Percentiles rank a stretch among this genome's conserved stretches.
Evolutionary conservation across 2,329 filamentous ascomycete species (phyloP).

Genomic region (Diaporthe citriasiana): DNA sequence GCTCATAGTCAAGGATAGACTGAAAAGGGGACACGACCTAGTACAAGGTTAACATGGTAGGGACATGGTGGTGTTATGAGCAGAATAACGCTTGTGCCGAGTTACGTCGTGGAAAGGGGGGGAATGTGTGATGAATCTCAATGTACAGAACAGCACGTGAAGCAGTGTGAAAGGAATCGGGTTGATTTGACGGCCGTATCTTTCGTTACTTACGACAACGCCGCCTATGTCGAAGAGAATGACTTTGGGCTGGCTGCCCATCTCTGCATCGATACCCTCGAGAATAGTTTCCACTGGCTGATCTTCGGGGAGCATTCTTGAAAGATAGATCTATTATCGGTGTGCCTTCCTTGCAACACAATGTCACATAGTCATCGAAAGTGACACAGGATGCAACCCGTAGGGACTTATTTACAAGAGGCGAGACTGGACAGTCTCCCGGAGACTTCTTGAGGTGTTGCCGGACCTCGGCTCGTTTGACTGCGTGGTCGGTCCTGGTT

Average conservation of each 20-base stretch:
- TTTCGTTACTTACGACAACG: conserved; percentile 84
- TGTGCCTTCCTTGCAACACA: background rate
- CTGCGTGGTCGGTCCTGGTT: background rate
- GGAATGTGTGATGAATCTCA: background rate
- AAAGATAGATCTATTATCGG: background rate
- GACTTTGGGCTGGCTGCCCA: conserved; percentile 74
- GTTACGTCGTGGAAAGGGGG: background rate
- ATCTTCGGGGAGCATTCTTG: conserved; percentile 45
- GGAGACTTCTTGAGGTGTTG: background rate
- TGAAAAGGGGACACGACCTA: conserved; percentile 94
- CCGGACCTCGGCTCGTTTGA: conserved; percentile 24
- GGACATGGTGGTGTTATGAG: background rate
- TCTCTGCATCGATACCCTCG: conserved; percentile 52
- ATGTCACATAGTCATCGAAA: background rate
- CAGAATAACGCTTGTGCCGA: background rate
- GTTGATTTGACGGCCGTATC: no score
- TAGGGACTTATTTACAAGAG: background rate
- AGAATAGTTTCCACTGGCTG: conserved; percentile 50
- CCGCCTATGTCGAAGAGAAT: conserved; percentile 96
- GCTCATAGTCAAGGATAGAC: conserved; percentile 92
- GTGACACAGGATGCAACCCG: background rate
- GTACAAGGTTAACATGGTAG: conserved; percentile 43
- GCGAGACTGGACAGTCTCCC: conserved; percentile 2
- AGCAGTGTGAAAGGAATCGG: background rate
- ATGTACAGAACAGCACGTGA: background rate